Conservation (phyloP, 352 stramenopile genomes). For the Phytophthora europaea region DNA sequence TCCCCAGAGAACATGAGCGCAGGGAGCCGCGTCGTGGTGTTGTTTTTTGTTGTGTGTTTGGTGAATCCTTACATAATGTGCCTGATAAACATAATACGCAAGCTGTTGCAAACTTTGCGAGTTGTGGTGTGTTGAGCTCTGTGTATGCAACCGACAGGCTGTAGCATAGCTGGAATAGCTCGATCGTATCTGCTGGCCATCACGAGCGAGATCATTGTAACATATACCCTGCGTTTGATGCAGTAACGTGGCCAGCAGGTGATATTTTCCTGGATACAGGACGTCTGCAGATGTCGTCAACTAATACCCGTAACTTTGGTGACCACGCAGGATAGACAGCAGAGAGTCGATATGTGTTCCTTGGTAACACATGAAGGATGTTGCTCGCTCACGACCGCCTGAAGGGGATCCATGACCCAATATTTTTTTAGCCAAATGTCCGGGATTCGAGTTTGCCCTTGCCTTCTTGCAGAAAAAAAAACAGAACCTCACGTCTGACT, state of each 20-base stretch:
- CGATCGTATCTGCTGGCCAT: not conserved
- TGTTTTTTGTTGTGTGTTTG: not conserved
- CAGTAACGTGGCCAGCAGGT: not conserved
- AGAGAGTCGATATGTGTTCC: not conserved
- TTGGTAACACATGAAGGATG: not conserved
- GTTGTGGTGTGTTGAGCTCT: too few species aligned
- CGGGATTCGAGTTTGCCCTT: not conserved
- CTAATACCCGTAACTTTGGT: not conserved
- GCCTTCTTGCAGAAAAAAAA: not conserved
- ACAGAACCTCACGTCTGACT: not conserved
- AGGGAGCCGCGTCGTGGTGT: not conserved
- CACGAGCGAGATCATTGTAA: not conserved
- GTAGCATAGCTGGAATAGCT: too few species aligned
- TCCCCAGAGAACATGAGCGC: not conserved
- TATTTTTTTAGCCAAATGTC: not conserved
- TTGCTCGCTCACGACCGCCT: not conserved
- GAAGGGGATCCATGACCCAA: not conserved
- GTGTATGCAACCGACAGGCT: too few species aligned
- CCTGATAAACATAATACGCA: too few species aligned
- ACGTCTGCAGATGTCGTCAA: not conserved
- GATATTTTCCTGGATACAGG: not conserved
- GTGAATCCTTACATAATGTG: too few species aligned
- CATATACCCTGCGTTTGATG: not conserved
- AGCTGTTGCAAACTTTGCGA: too few species aligned
- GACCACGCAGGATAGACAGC: not conserved